Base-by-base conservation (phyloP, 2,329 filamentous ascomycete species). In the Cercospora canescens region DNA sequence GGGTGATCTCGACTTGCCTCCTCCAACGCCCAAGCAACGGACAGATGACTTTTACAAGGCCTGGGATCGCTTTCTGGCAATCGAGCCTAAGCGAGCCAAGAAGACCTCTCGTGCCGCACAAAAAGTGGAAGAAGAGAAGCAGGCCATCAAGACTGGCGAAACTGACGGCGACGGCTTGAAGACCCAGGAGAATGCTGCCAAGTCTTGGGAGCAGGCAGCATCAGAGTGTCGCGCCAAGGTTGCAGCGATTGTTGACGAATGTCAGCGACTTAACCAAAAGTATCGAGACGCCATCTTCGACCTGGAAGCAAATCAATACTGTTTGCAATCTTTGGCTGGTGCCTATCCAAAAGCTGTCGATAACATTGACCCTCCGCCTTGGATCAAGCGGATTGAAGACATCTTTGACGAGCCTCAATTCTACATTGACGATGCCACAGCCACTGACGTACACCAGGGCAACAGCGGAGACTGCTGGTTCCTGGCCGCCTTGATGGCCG, bases 241-340 rank as follows among this genome's bases (percentile, higher is more conserved):
- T 6, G 79, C 81, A 8, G 85, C 85, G 66, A 88, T 88, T 63
- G 82, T 85, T 32, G 82, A 81, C 64, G 86, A 88, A 73, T 96
- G 92, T 76, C 84, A 88, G 24, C 86, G 91, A 8, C 83, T 93
- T 64, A 96, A 96, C 78, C 90, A 93, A 74, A 94, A 93, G 78
- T 97, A 96, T 76, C 86, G 90, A 16, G 92, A 96, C 75, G 87
- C 89, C n/a, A 88, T 95, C 76, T 96, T 96, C 75, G 91, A 96
- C 76, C 88, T 96, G 60, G 92, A 95, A 75, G 82, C 86, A 39
- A 91, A 94, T 76, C 62, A 67, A 11, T 71, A 74, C 56, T 74
- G 73, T 82, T 52, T 76, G 50, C 67, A 69, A 48, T 69, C 67
- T 16, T 45, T 76, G 54, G 59, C 35, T 12, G 73, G 73, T 1